Conservation (phyloP, 192 early-diverging fungal genomes). For the Coemansia sp. region DNA sequence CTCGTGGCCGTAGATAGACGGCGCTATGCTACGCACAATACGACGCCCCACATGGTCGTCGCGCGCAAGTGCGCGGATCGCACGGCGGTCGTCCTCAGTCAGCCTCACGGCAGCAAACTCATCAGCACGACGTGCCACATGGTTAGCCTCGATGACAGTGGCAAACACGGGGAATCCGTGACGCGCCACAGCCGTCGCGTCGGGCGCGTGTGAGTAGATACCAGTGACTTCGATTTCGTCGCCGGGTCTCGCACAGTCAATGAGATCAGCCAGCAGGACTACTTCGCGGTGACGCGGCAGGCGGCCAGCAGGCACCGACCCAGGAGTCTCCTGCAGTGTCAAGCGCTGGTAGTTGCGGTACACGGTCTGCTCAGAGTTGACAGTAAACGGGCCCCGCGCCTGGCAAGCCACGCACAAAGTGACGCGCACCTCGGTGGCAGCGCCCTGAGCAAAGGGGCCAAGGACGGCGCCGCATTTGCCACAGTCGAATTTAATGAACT, state of each 20-base stretch:
- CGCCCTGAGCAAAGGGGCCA: constrained; percentile 95
- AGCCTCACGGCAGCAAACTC: constrained; percentile 83
- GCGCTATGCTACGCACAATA: constrained; percentile 94
- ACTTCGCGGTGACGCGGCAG: constrained; percentile 94
- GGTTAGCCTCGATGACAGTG: constrained; percentile 97
- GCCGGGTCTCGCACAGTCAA: constrained; percentile 93
- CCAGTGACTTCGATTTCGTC: constrained; percentile 97
- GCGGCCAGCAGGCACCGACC: constrained; percentile 92
- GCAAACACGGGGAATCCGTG: constrained; percentile 98
- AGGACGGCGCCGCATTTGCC: constrained; percentile 89
- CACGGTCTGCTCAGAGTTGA: constrained; percentile 95
- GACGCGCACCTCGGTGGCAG: constrained; percentile 82
- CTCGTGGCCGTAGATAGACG: constrained; percentile 99
- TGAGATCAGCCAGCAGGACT: constrained; percentile 93
- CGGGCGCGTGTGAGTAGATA: constrained; percentile 95
- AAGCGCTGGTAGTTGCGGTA: constrained; percentile 98
- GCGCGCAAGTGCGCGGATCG: constrained; percentile 72
- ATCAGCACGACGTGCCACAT: constrained; percentile 89
- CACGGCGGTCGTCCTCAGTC: constrained; percentile 89
- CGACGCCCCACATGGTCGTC: constrained; percentile 81
- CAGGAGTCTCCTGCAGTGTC: constrained; percentile 95
- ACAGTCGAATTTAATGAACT: constrained; percentile 96
- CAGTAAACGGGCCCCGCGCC: constrained; percentile 85
- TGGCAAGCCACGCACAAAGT: constrained; percentile 87
- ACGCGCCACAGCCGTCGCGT: constrained; percentile 81